phyloP scores from a whole-genome alignment of 306 rosid species.

The Fragaria vesca region DNA sequence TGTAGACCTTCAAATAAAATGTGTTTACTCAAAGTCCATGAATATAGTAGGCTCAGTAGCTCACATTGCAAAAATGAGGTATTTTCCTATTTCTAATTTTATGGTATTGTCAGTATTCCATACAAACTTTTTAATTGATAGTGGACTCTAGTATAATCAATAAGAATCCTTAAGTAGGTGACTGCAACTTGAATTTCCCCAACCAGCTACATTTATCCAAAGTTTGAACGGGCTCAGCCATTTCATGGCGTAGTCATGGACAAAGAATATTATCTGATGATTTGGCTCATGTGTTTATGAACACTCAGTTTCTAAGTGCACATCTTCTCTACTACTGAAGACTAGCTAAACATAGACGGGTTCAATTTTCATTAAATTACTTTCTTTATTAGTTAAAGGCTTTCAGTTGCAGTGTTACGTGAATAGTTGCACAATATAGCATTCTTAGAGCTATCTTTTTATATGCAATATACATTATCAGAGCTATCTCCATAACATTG shows the following conservation, averaged over 20 bases:
- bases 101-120: not conserved
- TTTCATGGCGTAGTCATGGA: not conserved
- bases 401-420: not conserved
- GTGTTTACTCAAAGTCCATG: not conserved
- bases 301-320: not conserved
- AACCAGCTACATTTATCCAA: not conserved
- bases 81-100: not conserved
- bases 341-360: not conserved
- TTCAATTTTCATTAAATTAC: not conserved
- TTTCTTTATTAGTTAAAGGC: not conserved
- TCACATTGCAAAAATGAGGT: not conserved
- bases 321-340: not conserved
- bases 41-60: not conserved
- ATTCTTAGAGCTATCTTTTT: not conserved
- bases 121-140: not conserved
- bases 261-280: not conserved
- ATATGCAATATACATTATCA: no score
- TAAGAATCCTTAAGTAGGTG: not conserved
- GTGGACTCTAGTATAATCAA: not conserved
- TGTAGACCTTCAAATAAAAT: not conserved
- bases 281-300: not conserved
- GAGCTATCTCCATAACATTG: not conserved
- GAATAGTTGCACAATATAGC: not conserved
- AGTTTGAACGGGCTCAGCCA: not conserved
- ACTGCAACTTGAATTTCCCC: conserved; percentile 4